Base-by-base conservation (phyloP, 352 stramenopile genomes). In the Globisporangium spiculum region DNA sequence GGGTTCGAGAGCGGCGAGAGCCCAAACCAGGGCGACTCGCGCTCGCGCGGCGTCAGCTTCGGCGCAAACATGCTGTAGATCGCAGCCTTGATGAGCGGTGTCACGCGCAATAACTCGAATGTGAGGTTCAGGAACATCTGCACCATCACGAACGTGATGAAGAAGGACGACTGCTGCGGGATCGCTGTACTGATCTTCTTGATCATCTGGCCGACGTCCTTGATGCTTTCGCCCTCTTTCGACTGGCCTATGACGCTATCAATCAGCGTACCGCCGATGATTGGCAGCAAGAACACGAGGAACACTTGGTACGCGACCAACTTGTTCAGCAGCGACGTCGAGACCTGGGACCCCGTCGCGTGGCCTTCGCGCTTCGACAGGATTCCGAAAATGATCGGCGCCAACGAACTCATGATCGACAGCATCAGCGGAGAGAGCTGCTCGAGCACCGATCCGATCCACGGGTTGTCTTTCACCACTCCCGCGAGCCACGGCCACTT, bases 251-350 rank as follows among this genome's bases (percentile, higher is more conserved):
- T 86, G 55, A 95, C 63, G 24, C 75, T 81, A 56, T 92, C 80
- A 54, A 95, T 85, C 61, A 93, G 77, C 8, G 85, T 92, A 73
- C 87, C 87, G 62, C 84, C 84, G 38, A 95, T 89, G 70, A 95
- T 90, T n/a, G 88, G 87, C 41, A 95, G 76, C 59, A 95, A 67
- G 53, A 95, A 88, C 32, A 88, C 87, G 58, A 93, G 75, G 68
- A 92, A 93, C 56, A 90, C 84, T 71, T 95, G 88, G 71, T 93
- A 93, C 34, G 86, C 77, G 44, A 95, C 79, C 7, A 95, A 67
- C 65, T 95, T 95, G 72, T 91, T 90, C 60, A 95, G 77, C 60
- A 92, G 74, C 54, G 88, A 95, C 5, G 81, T 78, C 48, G 83
- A 68, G 20, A 95, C 81, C 27, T 82, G 81, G 2, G 85, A 81